Evolutionary conservation across 306 rosid species (phyloP).

Genomic region (Begonia peltatifolia): DNA sequence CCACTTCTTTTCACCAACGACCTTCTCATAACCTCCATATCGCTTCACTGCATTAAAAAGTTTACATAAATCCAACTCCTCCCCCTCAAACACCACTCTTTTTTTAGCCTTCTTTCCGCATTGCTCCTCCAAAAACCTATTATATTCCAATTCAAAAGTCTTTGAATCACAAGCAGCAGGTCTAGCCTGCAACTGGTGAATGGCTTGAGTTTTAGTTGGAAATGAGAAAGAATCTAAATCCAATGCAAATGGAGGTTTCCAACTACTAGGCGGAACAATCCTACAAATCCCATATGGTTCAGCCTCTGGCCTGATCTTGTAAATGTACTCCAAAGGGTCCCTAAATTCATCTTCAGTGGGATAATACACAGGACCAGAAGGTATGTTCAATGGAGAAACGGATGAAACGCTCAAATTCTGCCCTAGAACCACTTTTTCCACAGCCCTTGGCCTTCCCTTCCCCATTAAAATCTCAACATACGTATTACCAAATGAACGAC

Average conservation of each 20-base stretch:
- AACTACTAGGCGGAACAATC: conserved; percentile 70
- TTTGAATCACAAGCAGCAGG: conserved; percentile 61
- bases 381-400: conserved; percentile 34
- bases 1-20: conserved; percentile 72
- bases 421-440: conserved; percentile 69
- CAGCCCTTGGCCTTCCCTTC: conserved; percentile 88
- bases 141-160: conserved; percentile 81
- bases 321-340: conserved; percentile 75
- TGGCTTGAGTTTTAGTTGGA: conserved; percentile 80
- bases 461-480: conserved; percentile 38
- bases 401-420: conserved; percentile 36
- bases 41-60: conserved; percentile 73
- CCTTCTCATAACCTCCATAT: conserved; percentile 78
- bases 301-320: conserved; percentile 75
- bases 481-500: conserved; percentile 11
- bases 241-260: conserved; percentile 96
- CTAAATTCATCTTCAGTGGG: conserved; percentile 81
- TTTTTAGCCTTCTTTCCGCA: conserved; percentile 46
- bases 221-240: conserved; percentile 49
- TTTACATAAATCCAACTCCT: conserved; percentile 76
- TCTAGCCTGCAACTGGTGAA: conserved; percentile 81
- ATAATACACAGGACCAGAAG: conserved; percentile 68
- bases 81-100: conserved; percentile 73
- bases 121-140: conserved; percentile 62
- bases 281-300: conserved; percentile 86